Conservation (phyloP, 768 basidiomycete species). For the Macrocybe gigantea region DNA sequence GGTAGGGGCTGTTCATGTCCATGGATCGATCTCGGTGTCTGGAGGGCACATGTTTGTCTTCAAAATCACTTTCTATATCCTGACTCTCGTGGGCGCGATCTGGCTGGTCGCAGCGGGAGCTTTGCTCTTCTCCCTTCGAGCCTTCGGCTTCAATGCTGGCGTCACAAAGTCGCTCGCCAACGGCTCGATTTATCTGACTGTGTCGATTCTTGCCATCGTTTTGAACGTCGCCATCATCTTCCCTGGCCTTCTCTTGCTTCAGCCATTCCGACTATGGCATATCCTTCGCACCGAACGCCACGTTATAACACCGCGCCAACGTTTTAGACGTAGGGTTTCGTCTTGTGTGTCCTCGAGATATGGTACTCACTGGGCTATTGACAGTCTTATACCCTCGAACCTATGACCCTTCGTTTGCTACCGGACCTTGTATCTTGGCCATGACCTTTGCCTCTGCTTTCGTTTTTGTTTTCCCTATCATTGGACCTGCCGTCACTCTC, state of each 20-base stretch:
- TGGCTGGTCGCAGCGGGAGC: constrained; percentile 66
- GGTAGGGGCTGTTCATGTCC: constrained; percentile 47
- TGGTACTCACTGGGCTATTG: constrained; percentile 1
- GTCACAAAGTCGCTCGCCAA: constrained; percentile 47
- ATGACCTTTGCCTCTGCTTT: constrained; percentile 71
- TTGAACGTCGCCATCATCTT: constrained; percentile 62
- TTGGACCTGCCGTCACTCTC: constrained; percentile 64
- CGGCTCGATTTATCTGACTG: constrained; percentile 67
- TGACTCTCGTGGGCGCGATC: constrained; percentile 46
- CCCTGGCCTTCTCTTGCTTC: constrained; percentile 69
- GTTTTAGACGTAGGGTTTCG: constrained; percentile 58
- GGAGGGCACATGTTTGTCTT: constrained; percentile 54
- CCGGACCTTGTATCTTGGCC: constrained; percentile 59
- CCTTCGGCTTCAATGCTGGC: constrained; percentile 39
- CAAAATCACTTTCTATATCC: constrained; percentile 55
- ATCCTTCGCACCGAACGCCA: constrained; percentile 49
- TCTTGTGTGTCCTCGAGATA: constrained; percentile 2
- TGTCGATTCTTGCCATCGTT: constrained; percentile 50
- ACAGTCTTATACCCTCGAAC: constrained; percentile 64
- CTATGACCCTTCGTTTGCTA: constrained; percentile 65
- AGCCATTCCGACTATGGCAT: constrained; percentile 57
- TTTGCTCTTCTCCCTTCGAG: constrained; percentile 61
- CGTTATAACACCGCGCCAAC: constrained; percentile 71
- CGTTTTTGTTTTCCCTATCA: constrained; percentile 69
- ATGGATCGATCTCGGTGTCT: constrained; percentile 59